Evolutionary conservation across 1,284 basidiomycete species (phyloP).

Genomic region (Cryptococcus floricola): DNA sequence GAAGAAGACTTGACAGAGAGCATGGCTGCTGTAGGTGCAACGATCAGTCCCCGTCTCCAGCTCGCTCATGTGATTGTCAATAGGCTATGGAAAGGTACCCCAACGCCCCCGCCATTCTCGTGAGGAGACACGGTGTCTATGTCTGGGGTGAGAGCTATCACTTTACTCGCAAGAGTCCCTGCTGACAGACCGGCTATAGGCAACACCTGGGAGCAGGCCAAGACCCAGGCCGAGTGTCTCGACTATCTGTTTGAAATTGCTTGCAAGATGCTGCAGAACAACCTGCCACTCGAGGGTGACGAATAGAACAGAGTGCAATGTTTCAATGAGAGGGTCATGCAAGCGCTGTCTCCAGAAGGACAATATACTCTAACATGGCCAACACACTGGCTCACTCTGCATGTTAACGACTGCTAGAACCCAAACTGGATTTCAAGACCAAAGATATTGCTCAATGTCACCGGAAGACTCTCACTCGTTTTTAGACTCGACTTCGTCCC

Average conservation of each 20-base stretch:
- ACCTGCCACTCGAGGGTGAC: constrained; percentile 42
- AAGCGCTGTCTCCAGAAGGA: too few relatives aligned
- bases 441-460: too few relatives aligned
- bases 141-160: constrained; percentile 63
- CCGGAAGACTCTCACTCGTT: too few relatives aligned
- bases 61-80: not conserved
- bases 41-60: not conserved
- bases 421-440: too few relatives aligned
- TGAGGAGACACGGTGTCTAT: constrained; percentile 75
- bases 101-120: constrained; percentile 71
- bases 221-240: constrained; percentile 80
- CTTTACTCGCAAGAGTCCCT: not conserved
- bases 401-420: too few relatives aligned
- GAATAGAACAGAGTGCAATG: constrained; percentile 4
- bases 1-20: constrained; percentile 80
- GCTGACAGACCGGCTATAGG: constrained; percentile 49
- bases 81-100: constrained; percentile 72
- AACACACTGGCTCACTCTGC: too few relatives aligned
- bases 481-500: too few relatives aligned
- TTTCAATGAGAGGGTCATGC: too few relatives aligned
- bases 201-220: constrained; percentile 77
- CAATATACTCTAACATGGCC: too few relatives aligned
- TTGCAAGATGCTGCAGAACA: constrained; percentile 42
- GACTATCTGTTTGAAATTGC: constrained; percentile 82
- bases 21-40: constrained; percentile 60